phyloP scores from a whole-genome alignment of 306 rosid genomes.

The Sophora flavescens region DNA sequence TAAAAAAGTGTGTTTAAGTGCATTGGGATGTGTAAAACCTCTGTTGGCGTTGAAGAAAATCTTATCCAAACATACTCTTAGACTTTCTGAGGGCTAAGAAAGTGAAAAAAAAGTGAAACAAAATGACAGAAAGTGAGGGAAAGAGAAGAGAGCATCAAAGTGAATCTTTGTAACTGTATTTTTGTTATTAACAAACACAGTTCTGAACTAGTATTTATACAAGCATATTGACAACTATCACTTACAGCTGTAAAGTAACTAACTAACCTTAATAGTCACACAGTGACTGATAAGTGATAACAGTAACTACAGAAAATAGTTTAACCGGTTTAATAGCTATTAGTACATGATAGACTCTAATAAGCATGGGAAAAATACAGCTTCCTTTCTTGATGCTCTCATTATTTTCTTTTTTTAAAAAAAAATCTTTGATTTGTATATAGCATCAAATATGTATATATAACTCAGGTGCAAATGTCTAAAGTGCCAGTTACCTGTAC shows the following conservation, averaged over 20 bases:
- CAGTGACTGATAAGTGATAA: too few species aligned
- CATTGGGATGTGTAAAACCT: too few species aligned
- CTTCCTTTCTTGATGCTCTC: slow-evolving; percentile 7
- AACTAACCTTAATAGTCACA: too few species aligned
- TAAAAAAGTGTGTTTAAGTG: too few species aligned
- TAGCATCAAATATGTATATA: slow-evolving; percentile 1
- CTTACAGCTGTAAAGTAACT: not conserved
- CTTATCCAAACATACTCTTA: too few species aligned
- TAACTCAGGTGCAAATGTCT: slow-evolving; percentile 16
- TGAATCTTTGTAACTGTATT: too few species aligned
- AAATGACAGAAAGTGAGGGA: not conserved
- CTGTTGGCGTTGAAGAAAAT: too few species aligned
- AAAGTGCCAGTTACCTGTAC: slow-evolving; percentile 71
- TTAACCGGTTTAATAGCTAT: not conserved
- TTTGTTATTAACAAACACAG: too few species aligned
- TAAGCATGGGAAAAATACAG: not conserved
- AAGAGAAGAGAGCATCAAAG: not conserved
- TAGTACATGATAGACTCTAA: not conserved
- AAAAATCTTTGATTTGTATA: not conserved
- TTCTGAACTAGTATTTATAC: too few species aligned
- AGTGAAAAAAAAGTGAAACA: not conserved
- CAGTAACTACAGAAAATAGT: not conserved
- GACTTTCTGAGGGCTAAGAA: not conserved
- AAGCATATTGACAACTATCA: not conserved
- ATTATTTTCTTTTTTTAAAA: not conserved